Evolutionary conservation across 2,329 filamentous ascomycete genomes (phyloP), one percentile per base, ranked within the genome.

Genomic region (Cladosporium phlei): DNA sequence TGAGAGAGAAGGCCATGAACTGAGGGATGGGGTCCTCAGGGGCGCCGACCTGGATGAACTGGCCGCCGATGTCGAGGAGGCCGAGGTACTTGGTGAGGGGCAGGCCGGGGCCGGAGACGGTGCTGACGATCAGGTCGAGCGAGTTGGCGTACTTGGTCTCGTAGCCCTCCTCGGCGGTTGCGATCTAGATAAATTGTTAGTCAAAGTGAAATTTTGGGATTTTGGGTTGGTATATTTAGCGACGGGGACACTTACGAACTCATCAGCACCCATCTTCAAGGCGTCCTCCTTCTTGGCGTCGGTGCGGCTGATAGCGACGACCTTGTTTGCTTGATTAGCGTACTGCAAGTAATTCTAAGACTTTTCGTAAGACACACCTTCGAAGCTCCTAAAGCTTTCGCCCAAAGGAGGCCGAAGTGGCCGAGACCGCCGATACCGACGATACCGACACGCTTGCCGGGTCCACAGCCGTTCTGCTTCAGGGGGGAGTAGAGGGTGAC

Each of bases 401-500:
- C 81, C 63, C 78, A 86, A 50, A 86, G 70, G 11, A 90, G 61
- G 1, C 77, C 86, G 53, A 88, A 79, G 61, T 90, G 85, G 0
- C 86, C 85, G 14, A 56, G 53, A 17, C 86, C 85, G n/a, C 87
- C 71, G 44, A 90, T 76, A 0, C 80, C 86, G 0, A 90, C 82
- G 19, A 46, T 46, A 33, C 44, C 44, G 20, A 46, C 44, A 1
- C 66, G 72, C 63, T 84, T 86, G 7, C 84, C 85, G 0, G 82
- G 80, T 0, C 85, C 85, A 22, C 78, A 74, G 1, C 78, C 79
- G 32, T 84, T 80, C 14, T 81, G 75, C 38, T 76, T 75, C 6
- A 91, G 67, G 0, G 86, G 86, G 7, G 77, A 77, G 61, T 77
- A 91, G 0, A 82, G 76, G 0, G 86, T 91, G 43, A 90, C 74